A percentile compares a stretch with the other conserved stretches of the same genome.
Evolutionary conservation across 2,329 filamentous ascomycete genomes (phyloP).

Genomic region (Cordyceps cateniannulata): DNA sequence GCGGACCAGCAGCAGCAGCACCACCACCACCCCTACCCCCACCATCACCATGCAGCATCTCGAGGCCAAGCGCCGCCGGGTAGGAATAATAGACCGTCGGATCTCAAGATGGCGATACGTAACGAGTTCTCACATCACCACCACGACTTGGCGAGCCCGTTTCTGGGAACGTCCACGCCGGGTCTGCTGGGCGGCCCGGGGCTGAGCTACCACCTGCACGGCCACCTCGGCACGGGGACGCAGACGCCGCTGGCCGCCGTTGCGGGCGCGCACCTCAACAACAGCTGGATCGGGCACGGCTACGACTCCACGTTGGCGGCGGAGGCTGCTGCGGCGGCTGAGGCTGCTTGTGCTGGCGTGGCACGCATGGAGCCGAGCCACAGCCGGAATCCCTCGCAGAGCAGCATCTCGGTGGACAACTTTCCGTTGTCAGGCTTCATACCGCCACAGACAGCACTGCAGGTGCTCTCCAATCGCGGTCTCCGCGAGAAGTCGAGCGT

Average conservation of each 20-base stretch:
- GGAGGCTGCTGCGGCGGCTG: neutral
- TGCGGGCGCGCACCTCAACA: constrained; percentile 53
- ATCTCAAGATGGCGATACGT: constrained; percentile 27
- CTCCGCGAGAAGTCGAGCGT: constrained; percentile 56
- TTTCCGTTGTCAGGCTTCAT: constrained; percentile 27
- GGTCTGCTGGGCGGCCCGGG: constrained; percentile 67
- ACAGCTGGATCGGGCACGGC: constrained; percentile 28
- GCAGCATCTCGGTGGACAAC: constrained; percentile 41
- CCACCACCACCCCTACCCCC: neutral
- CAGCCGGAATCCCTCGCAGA: constrained; percentile 39
- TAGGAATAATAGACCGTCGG: constrained; percentile 17
- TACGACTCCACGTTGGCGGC: neutral
- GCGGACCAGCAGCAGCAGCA: constrained; percentile 8
- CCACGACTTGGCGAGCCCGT: constrained; percentile 46
- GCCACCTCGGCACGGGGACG: constrained; percentile 68
- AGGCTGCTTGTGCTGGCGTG: neutral
- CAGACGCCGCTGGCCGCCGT: constrained; percentile 76
- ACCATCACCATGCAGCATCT: no score
- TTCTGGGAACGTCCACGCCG: constrained; percentile 53
- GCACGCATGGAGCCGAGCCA: constrained; percentile 26
- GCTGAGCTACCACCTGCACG: constrained; percentile 79
- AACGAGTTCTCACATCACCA: constrained; percentile 24
- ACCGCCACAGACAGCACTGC: neutral
- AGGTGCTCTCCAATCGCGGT: constrained; percentile 33
- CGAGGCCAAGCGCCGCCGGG: neutral